A percentile compares a stretch with the other conserved stretches of the same genome.
Evolutionary conservation across 2,329 filamentous ascomycete genomes (phyloP).

Genomic region (Periconia sp.): DNA sequence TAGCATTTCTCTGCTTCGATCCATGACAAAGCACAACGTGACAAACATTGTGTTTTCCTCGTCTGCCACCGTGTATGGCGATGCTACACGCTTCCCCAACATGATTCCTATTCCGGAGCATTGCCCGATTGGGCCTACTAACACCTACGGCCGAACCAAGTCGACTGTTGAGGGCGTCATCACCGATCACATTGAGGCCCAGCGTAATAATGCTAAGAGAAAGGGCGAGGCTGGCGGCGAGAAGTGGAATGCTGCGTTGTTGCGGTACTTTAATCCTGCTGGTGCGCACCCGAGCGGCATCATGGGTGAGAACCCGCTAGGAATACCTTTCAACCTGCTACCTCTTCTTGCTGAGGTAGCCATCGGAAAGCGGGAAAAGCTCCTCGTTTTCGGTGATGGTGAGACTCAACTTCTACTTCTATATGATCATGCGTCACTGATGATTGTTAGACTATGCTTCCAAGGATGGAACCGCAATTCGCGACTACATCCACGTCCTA

Average conservation of each 20-base stretch:
- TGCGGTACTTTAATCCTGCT: conserved; percentile 98
- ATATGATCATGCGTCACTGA: conserved; percentile 4
- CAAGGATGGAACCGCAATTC: conserved; percentile 89
- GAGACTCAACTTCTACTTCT: conserved; percentile 27
- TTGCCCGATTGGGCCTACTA: conserved; percentile 95
- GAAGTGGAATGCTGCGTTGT: conserved; percentile 89
- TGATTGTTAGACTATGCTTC: conserved; percentile 78
- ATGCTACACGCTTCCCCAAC: conserved; percentile 91
- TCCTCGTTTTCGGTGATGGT: conserved; percentile 94
- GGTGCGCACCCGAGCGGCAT: conserved; percentile 93
- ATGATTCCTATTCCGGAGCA: conserved; percentile 99
- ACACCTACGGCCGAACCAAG: conserved; percentile 98
- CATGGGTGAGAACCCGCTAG: conserved; percentile 98
- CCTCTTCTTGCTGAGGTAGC: conserved; percentile 95
- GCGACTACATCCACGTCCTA: conserved; percentile 97
- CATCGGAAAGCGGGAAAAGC: conserved; percentile 91
- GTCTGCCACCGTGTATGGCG: conserved; percentile 96
- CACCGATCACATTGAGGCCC: conserved; percentile 84
- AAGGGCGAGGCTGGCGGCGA: conserved; percentile 69
- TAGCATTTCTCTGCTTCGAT: conserved; percentile 82
- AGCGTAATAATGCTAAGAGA: conserved; percentile 83
- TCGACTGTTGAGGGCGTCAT: conserved; percentile 90
- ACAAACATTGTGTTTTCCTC: conserved; percentile 98
- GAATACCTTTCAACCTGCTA: conserved; percentile 93
- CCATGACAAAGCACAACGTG: conserved; percentile 90